Evolutionary conservation across 2,329 filamentous ascomycete genomes (phyloP).

Genomic region (Fragosphaeria purpurea): DNA sequence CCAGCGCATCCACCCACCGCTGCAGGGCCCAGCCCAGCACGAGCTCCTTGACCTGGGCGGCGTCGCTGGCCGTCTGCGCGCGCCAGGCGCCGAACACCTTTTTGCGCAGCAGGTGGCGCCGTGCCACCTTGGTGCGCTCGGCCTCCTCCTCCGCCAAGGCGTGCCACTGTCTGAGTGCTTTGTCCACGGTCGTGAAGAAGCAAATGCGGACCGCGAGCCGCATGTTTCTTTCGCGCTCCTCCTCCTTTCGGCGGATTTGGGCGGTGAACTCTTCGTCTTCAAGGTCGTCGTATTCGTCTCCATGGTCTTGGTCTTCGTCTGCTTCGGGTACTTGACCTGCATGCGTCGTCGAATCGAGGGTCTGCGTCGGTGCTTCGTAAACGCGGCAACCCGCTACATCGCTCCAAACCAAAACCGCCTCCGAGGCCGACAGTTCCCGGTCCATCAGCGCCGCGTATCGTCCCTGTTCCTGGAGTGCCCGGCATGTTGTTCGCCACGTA

Average conservation of each 20-base stretch:
- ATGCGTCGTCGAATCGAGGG: not conserved
- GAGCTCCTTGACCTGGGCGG: conserved; percentile 35
- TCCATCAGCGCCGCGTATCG: conserved; percentile 13
- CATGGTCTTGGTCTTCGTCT: not conserved
- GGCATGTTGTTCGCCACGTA: conserved; percentile 3
- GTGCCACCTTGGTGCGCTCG: conserved; percentile 55
- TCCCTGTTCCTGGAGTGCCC: not conserved
- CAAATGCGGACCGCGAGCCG: conserved; percentile 52
- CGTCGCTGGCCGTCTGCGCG: conserved; percentile 52
- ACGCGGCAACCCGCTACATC: not conserved
- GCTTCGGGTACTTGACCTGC: not conserved
- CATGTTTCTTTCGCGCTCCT: conserved; percentile 35
- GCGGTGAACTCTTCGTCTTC: conserved; percentile 1
- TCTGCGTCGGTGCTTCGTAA: not conserved
- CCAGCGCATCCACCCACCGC: conserved; percentile 18
- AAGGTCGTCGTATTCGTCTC: not conserved
- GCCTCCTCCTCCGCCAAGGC: conserved; percentile 53
- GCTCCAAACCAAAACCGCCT: conserved; percentile 12
- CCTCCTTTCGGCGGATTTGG: conserved; percentile 11
- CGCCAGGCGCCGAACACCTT: conserved; percentile 62
- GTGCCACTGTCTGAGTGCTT: conserved; percentile 61
- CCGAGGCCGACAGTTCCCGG: conserved; percentile 11
- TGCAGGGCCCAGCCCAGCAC: conserved; percentile 17
- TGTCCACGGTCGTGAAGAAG: conserved; percentile 53
- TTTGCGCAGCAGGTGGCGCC: conserved; percentile 59